Evolutionary conservation across 1,139 yeast genomes (phyloP).

Genomic region (Zygoascus meyerae): DNA sequence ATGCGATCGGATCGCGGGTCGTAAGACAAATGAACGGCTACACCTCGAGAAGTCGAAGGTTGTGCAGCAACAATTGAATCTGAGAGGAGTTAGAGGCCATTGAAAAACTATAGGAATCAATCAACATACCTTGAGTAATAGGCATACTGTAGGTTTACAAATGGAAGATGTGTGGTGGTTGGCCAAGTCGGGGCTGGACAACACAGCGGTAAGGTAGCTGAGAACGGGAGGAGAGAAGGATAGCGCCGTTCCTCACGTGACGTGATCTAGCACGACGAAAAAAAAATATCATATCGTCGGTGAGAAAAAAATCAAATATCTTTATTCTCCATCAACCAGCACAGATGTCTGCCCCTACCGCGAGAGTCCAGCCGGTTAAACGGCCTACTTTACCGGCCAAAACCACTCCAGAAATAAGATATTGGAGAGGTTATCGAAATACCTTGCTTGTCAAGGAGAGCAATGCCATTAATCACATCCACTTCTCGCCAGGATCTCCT

Average conservation of each 20-base stretch:
- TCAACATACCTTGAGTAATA: conserved; percentile 8
- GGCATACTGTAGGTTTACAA: conserved; percentile 7
- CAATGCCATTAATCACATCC: conserved; percentile 81
- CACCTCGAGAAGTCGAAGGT: conserved; percentile 70
- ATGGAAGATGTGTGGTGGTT: neutral
- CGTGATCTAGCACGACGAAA: neutral
- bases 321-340: neutral
- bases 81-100: conserved; percentile 8
- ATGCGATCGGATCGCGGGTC: conserved; percentile 62
- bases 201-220: neutral
- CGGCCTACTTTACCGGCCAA: conserved; percentile 76
- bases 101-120: neutral
- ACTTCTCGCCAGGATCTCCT: conserved; percentile 81
- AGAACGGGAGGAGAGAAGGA: neutral
- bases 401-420: conserved; percentile 88
- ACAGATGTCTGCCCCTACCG: conserved; percentile 72
- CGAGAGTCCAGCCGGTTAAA: conserved; percentile 61
- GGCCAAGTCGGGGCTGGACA: neutral
- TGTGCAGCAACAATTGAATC: conserved; percentile 54
- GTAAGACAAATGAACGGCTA: conserved; percentile 65
- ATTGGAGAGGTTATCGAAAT: conserved; percentile 81
- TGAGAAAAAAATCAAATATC: conserved; percentile 6
- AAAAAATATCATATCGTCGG: neutral
- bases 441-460: conserved; percentile 92
- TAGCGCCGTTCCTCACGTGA: neutral